phyloP scores from a whole-genome alignment of 768 basidiomycete species.

The Naganishia friedmannii region DNA sequence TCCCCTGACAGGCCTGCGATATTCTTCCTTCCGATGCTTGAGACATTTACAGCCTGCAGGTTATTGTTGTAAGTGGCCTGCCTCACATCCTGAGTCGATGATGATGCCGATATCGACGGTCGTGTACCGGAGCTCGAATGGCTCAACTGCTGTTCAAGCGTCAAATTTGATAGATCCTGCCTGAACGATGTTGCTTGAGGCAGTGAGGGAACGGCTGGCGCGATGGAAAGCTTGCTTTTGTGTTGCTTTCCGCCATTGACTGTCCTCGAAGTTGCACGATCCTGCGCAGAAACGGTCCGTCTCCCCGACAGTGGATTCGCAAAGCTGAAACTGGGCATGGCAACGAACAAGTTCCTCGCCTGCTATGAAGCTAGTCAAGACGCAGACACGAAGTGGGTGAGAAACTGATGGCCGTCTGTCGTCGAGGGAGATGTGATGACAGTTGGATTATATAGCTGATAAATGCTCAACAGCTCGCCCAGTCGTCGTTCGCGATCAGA shows the following conservation, averaged over 20 bases:
- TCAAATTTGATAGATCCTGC: background rate
- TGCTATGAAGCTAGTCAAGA: too few species aligned
- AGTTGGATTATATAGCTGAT: background rate
- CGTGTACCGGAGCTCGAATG: background rate
- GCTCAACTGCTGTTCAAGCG: conserved; percentile 4
- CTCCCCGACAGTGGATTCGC: conserved; percentile 13
- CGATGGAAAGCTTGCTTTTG: conserved; percentile 17
- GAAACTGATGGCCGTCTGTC: background rate
- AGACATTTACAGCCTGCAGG: background rate
- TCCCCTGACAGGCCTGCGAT: conserved; percentile 47
- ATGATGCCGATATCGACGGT: conserved; percentile 13
- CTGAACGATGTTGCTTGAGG: background rate
- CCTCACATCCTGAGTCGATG: conserved; percentile 11
- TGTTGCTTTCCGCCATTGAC: conserved; percentile 9
- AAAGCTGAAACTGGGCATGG: conserved; percentile 18
- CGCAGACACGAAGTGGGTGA: too few species aligned
- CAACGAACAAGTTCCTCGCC: background rate
- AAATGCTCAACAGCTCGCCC: background rate
- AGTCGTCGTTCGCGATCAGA: background rate
- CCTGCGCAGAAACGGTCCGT: background rate
- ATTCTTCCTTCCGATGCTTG: conserved; percentile 24
- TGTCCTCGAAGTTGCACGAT: background rate
- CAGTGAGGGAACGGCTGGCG: background rate
- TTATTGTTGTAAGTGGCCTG: background rate
- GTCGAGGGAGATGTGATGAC: background rate